phyloP scores from a whole-genome alignment of 1,284 basidiomycete species.

The Jaminaea rosea region DNA sequence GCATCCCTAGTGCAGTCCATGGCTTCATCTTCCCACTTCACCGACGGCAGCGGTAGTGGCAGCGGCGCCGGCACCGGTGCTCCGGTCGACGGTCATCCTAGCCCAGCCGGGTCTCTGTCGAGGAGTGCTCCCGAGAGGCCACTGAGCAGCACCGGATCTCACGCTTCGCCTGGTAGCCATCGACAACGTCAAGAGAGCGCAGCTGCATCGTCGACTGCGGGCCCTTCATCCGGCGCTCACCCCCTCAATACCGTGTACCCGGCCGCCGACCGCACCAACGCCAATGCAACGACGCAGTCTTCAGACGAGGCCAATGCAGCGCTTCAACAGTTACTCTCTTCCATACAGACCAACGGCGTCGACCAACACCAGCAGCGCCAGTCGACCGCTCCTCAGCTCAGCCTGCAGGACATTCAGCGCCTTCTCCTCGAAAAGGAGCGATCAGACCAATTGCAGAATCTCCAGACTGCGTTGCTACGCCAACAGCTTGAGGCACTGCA shows the following conservation, averaged over 20 bases:
- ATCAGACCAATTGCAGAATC: conserved; percentile 29
- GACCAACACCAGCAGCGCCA: background rate
- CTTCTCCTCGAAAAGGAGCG: conserved; percentile 31
- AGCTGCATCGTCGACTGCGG: too few species aligned
- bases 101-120: background rate
- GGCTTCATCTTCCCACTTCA: too few species aligned
- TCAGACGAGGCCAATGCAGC: background rate
- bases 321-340: background rate
- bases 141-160: too few species aligned
- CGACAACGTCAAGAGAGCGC: background rate
- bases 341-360: background rate
- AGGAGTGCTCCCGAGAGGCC: too few species aligned
- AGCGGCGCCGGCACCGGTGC: background rate
- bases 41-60: background rate
- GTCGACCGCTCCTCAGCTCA: background rate
- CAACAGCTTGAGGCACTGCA: conserved; percentile 34
- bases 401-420: conserved; percentile 18
- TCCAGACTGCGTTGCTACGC: conserved; percentile 32
- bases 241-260: too few species aligned
- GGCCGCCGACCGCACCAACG: too few species aligned
- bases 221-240: too few species aligned
- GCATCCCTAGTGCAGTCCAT: background rate
- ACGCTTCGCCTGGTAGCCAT: background rate
- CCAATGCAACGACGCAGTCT: background rate
- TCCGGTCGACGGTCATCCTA: background rate